These are phyloP conservation scores for Claviceps sp. DNA, from an alignment of 2,329 filamentous ascomycete species.

Conservation along the genomic window DNA sequence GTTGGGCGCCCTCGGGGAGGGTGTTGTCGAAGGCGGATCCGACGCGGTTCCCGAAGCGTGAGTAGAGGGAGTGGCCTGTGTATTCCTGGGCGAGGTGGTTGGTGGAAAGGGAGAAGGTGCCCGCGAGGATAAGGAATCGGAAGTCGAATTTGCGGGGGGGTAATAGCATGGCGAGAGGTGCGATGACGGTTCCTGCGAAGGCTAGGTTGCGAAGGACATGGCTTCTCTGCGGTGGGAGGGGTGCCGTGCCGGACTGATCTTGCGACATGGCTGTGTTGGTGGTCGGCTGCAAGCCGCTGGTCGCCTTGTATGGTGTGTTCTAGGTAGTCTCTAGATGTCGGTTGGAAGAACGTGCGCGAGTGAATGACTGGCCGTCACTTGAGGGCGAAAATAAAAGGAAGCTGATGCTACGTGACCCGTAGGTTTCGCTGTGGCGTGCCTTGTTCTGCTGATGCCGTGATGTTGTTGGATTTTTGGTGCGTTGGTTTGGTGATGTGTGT, in stretches of 20 bases:
- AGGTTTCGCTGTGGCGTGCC: too few species aligned
- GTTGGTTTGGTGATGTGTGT: too few species aligned
- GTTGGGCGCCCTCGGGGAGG: conserved; percentile 42
- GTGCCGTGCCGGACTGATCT: conserved; percentile 11
- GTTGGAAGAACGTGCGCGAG: too few species aligned
- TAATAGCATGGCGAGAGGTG: conserved; percentile 33
- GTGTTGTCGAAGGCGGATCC: conserved; percentile 33
- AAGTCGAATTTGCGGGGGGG: conserved; percentile 39
- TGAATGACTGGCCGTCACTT: too few species aligned
- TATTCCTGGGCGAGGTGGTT: conserved; percentile 44
- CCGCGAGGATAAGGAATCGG: conserved; percentile 35
- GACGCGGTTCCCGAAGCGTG: conserved; percentile 31
- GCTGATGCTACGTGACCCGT: too few species aligned
- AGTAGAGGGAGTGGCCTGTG: conserved; percentile 38
- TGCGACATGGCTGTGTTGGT: conserved; percentile 15
- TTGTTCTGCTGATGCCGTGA: too few species aligned
- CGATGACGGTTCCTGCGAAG: conserved; percentile 32
- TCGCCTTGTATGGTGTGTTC: too few species aligned
- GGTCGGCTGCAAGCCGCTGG: background rate
- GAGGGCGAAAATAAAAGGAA: too few species aligned
- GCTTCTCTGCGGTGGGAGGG: conserved; percentile 19
- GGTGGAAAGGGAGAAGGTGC: conserved; percentile 36
- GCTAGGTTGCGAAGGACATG: conserved; percentile 33
- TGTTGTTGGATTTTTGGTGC: too few species aligned
- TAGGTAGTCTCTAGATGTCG: too few species aligned